Base-by-base conservation (phyloP, 768 basidiomycete genomes). In the Leccinum arenicola region DNA sequence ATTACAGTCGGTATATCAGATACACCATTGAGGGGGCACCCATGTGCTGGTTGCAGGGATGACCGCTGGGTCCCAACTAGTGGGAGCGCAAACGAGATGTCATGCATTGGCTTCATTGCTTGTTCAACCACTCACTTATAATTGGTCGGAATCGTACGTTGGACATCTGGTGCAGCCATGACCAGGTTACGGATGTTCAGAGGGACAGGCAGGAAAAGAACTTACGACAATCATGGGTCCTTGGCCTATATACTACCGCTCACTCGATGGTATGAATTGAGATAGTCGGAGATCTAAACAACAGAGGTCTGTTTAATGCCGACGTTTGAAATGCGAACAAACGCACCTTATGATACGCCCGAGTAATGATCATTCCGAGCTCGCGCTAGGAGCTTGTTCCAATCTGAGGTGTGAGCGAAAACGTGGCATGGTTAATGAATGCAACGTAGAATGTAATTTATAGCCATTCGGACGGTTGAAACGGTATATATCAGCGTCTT, bases 1-100 rank as follows among this genome's bases (percentile, higher is more conserved):
- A 7, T 5, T 1, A 23, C 17, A 0, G 8, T 2, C 6, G 4
- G 5, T 4, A 9, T 2, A 38, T 45, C 5, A 6, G 19, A 62
- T 60, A 8, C 14, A 66, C 69, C 69, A 70, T n/a, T 55, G 61
- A 36, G 69, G 69, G 8, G 69, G 70, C 4, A 66, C 56, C 69
- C 69, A 70, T 52, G 63, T 70, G 11, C 70, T 71, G 15, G 7
- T 54, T 25, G 60, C 58, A 49, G 70, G 69, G 29, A 68, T 57
- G 12, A 54, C 61, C 19, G 67, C 60, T 19, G 60, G 67, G 55
- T 70, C 65, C 69, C 69, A 70, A 23, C 69, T 70, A 19, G 14
- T 11, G 52, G 3, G 21, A 9, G 7, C 10, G 14, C 25, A 14
- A 23, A 55, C 62, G 43, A 60, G 52, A 63, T 45, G 36, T 52